Conservation (phyloP, 225 moss, liverwort and hornwort species). For the Pseudoscleropodium purum region DNA sequence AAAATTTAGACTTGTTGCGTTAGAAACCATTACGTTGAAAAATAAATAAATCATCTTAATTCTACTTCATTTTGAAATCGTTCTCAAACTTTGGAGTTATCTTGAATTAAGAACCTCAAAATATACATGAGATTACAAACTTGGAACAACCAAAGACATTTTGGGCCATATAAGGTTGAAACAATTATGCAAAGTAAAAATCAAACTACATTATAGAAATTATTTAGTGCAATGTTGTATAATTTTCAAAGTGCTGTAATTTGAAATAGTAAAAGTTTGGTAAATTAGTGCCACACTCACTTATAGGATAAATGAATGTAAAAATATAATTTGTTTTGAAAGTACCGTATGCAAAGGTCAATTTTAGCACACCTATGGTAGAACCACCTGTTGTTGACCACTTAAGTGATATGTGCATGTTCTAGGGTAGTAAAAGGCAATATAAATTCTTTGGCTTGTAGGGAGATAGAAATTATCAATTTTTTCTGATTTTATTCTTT, state of each 20-base stretch:
- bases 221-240: neutral
- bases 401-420: too few relatives aligned
- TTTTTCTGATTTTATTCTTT: too few relatives aligned
- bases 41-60: neutral
- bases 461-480: too few relatives aligned
- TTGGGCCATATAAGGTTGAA: neutral
- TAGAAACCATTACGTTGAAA: neutral
- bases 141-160: fast-evolving
- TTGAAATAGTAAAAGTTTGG: neutral
- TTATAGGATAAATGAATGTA: neutral
- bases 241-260: neutral
- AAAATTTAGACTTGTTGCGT: neutral
- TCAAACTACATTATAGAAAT: neutral
- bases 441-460: too few relatives aligned
- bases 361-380: too few relatives aligned
- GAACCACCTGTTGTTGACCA: too few relatives aligned
- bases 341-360: too few relatives aligned
- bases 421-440: too few relatives aligned
- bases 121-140: neutral
- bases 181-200: neutral
- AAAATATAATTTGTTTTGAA: neutral
- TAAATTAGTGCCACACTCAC: neutral
- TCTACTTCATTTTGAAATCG: neutral
- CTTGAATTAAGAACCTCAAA: neutral
- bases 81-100: neutral